Evolutionary conservation across 1,284 basidiomycete species (phyloP).

Genomic region (Leccinum subfulvum): DNA sequence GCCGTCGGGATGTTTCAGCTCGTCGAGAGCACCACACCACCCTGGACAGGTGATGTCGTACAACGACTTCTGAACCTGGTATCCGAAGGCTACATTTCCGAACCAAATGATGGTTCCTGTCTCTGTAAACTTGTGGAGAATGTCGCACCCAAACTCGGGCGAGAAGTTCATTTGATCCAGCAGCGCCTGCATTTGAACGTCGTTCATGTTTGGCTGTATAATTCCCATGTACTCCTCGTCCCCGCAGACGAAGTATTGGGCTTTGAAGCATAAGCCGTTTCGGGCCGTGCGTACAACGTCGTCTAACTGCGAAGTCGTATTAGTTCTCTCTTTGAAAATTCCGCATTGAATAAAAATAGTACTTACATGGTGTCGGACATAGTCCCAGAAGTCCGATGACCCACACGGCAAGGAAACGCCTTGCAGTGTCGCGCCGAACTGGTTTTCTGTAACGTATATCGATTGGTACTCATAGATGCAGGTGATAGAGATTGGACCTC

Average conservation of each 20-base stretch:
- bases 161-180: neutral
- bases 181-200: neutral
- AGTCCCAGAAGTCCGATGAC: neutral
- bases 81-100: neutral
- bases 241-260: neutral
- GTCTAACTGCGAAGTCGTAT: neutral
- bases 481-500: neutral
- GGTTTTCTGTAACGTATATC: neutral
- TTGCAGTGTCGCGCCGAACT: neutral
- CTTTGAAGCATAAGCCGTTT: neutral
- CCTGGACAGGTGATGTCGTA: neutral
- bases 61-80: neutral
- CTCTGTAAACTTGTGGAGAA: no score
- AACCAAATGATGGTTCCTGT: neutral
- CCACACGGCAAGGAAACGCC: neutral
- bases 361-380: neutral
- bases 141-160: neutral
- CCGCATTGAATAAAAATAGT: neutral
- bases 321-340: neutral
- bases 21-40: neutral
- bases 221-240: neutral
- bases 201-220: neutral
- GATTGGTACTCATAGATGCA: neutral
- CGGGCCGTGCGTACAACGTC: neutral
- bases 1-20: neutral